These are phyloP conservation scores for Solanum corneliomulleri DNA, from an alignment of 257 asterid species.

Conservation along the genomic window DNA sequence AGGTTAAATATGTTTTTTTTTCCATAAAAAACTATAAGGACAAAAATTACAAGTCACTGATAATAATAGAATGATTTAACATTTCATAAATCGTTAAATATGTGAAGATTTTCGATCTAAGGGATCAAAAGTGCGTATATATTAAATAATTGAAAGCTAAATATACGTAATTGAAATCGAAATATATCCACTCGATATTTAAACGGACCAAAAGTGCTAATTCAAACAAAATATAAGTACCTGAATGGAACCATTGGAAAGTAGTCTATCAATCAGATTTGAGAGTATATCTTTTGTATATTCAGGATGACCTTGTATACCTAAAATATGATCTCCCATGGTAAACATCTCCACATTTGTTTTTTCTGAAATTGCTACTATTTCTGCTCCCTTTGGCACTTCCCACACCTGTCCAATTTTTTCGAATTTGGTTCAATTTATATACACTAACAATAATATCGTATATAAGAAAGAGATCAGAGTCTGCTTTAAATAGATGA, in stretches of 20 bases:
- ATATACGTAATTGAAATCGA: neutral
- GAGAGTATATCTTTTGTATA: constrained; percentile 57
- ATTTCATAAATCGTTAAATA: neutral
- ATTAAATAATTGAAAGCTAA: neutral
- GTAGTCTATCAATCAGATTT: constrained; percentile 51
- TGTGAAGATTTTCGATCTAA: neutral
- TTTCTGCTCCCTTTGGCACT: constrained; percentile 51
- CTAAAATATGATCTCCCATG: constrained; percentile 39
- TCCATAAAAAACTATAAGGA: neutral
- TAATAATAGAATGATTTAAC: neutral
- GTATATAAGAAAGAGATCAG: neutral
- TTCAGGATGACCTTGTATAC: constrained; percentile 83
- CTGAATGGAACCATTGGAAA: constrained; percentile 27
- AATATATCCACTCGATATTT: neutral
- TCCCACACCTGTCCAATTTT: constrained; percentile 40
- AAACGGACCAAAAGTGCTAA: neutral
- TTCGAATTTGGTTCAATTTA: neutral
- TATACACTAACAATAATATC: neutral
- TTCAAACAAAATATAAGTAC: constrained; percentile 1
- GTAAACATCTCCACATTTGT: constrained; percentile 65
- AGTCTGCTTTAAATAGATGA: neutral
- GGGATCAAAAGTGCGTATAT: neutral
- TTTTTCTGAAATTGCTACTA: constrained; percentile 49
- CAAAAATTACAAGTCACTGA: neutral
- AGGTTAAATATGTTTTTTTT: neutral